Conservation (phyloP, 176 grass and related monocot species). For the Zoysia pacifica region DNA sequence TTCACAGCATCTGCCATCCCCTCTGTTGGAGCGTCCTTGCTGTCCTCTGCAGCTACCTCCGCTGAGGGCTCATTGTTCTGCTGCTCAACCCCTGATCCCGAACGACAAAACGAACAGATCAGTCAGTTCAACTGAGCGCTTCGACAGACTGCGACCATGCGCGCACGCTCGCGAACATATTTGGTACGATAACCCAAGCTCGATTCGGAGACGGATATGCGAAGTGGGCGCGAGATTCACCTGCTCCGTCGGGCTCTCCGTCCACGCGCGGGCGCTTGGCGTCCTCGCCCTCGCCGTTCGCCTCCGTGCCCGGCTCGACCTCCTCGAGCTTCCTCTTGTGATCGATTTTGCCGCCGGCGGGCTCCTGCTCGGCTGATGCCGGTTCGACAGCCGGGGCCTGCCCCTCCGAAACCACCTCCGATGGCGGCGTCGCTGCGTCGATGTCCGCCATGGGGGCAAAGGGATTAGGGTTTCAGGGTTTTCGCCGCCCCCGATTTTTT, state of each 20-base stretch:
- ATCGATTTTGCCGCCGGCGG: conserved; percentile 23
- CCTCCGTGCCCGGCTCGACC: conserved; percentile 23
- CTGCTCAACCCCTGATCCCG: conserved; percentile 20
- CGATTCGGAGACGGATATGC: neutral
- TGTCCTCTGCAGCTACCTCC: conserved; percentile 7
- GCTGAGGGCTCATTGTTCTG: neutral
- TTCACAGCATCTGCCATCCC: conserved; percentile 25
- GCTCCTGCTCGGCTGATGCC: neutral
- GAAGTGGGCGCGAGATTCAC: conserved; percentile 19
- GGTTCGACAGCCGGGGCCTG: neutral
- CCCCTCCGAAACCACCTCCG: too few species aligned
- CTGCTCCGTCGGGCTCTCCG: conserved; percentile 40
- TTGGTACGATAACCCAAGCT: neutral
- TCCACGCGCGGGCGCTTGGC: conserved; percentile 49
- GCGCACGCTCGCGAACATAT: neutral
- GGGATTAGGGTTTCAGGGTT: too few species aligned
- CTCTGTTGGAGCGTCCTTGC: neutral
- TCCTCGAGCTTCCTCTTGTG: conserved; percentile 58
- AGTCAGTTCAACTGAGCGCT: neutral
- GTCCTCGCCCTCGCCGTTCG: conserved; percentile 44
- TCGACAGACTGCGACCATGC: neutral
- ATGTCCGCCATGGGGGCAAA: too few species aligned
- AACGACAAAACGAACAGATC: neutral
- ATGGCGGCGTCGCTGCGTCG: too few species aligned
- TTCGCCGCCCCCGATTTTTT: too few species aligned